Evolutionary conservation across 768 basidiomycete genomes (phyloP).

Genomic region (Pulveroboletus sp.): DNA sequence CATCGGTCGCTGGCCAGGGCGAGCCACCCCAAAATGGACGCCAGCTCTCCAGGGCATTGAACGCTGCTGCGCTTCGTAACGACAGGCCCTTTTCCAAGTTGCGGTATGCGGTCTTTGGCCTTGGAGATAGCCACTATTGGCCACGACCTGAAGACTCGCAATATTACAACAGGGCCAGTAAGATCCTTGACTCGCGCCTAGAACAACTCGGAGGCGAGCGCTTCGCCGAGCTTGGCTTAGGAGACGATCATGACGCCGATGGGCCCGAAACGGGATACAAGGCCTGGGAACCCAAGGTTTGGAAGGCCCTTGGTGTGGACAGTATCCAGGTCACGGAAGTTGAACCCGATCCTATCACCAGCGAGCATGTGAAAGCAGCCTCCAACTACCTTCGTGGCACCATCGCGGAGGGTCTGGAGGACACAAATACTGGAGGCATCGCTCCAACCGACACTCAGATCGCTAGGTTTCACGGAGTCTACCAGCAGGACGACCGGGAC

Average conservation of each 20-base stretch:
- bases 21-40: slow-evolving; percentile 97
- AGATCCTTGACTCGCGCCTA: slow-evolving; percentile 81
- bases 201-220: slow-evolving; percentile 77
- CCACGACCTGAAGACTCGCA: slow-evolving; percentile 94
- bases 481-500: slow-evolving; percentile 97
- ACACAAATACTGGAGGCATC: slow-evolving; percentile 81
- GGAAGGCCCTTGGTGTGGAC: slow-evolving; percentile 95
- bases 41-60: slow-evolving; percentile 80
- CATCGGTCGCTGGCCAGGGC: slow-evolving; percentile 93
- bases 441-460: slow-evolving; percentile 88
- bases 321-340: slow-evolving; percentile 84
- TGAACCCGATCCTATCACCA: slow-evolving; percentile 95
- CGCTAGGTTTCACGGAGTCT: slow-evolving; percentile 97
- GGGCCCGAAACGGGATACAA: slow-evolving; percentile 96
- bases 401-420: slow-evolving; percentile 85
- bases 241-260: slow-evolving; percentile 97
- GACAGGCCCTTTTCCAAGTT: slow-evolving; percentile 59
- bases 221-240: slow-evolving; percentile 72
- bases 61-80: slow-evolving; percentile 47
- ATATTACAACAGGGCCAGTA: slow-evolving; percentile 96
- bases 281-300: slow-evolving; percentile 86
- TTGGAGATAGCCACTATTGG: slow-evolving; percentile 99
- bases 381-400: slow-evolving; percentile 92
- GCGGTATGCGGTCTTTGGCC: slow-evolving; percentile 81
- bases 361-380: slow-evolving; percentile 99